Evolutionary conservation across 2,329 filamentous ascomycete genomes (phyloP), one percentile per base, ranked within the genome.

Genomic region (Calonectria leucothoes): DNA sequence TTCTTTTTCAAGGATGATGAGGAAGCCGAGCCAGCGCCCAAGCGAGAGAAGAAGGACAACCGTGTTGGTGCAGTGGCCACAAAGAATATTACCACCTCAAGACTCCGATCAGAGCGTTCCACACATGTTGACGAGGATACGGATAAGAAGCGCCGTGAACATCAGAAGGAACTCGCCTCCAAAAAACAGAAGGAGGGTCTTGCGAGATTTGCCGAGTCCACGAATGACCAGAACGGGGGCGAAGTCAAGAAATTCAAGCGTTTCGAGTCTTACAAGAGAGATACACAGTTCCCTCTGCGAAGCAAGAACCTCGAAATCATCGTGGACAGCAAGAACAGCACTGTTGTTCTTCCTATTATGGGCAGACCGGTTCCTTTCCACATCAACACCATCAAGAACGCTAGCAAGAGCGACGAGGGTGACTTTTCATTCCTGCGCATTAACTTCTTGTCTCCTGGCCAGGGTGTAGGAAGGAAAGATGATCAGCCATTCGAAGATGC

Each of bases 1-100:
- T 99, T 99, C 88, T 98, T 98, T 86, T 99, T 99, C 88, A 98
- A 98, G 82, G 96, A 98, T 78, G 95, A 98, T 74, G 95, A 98
- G 82, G 94, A 97, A 78, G 92, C 95, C 75, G 93, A 95, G 83
- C 94, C 94, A 37, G 91, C 94, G 12, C 94, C 95, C n/a, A 97
- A 97, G 78, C 97, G 97, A 85, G 93, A 96, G 79, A 97, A 97
- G 89, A 95, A 93, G 84, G 94, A 97, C 79, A 89, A 92, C 0
- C 92, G 94, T 52, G 93, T 97, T 11, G 95, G 95, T 71, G 95
- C 96, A 33, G 94, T 98, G 72, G 95, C 96, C 29, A 94, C 95
- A 67, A 97, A 96, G 81, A 99, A 98, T 83, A 98, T 98, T 81
- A 98, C 95, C 25, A 96, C 95, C 84, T 97, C 95, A 2, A 94